phyloP scores from a whole-genome alignment of 441 rosid genomes.

The Adansonia madagascariensis region DNA sequence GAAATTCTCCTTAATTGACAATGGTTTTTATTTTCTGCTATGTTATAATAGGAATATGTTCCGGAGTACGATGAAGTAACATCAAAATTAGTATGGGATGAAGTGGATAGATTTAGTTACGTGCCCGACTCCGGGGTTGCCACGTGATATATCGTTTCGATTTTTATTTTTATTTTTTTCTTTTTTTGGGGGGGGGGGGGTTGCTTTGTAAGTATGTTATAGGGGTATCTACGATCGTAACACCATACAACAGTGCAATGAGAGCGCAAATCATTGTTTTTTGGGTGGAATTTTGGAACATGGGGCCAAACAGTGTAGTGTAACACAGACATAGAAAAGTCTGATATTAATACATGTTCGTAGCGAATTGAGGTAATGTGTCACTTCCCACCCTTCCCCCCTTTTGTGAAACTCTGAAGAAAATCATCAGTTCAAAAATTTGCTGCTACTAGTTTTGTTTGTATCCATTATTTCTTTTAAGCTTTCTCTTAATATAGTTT shows the following conservation, averaged over 20 bases:
- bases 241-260: conserved; percentile 23
- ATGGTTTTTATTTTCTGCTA: neutral
- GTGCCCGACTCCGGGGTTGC: conserved; percentile 66
- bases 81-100: conserved; percentile 83
- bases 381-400: neutral
- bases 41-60: conserved; percentile 58
- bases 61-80: conserved; percentile 76
- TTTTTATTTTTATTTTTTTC: neutral
- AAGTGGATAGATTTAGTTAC: conserved; percentile 63
- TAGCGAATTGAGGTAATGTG: neutral
- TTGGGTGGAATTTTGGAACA: conserved; percentile 26
- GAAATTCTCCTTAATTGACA: neutral
- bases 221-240: conserved; percentile 23
- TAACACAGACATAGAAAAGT: neutral
- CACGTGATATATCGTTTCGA: conserved; percentile 31
- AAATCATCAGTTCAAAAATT: neutral
- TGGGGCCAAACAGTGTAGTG: neutral
- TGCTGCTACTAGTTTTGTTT: neutral
- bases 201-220: conserved; percentile 23
- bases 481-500: neutral
- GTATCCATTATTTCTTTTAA: neutral
- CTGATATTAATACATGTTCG: neutral
- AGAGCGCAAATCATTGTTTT: neutral
- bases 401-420: conserved; percentile 15
- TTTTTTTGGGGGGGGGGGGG: neutral